A percentile compares a stretch with the other conserved stretches of the same genome.
These are phyloP conservation scores for Candida jianshihensis DNA, from an alignment of 805 yeast species.

Conservation along the genomic window DNA sequence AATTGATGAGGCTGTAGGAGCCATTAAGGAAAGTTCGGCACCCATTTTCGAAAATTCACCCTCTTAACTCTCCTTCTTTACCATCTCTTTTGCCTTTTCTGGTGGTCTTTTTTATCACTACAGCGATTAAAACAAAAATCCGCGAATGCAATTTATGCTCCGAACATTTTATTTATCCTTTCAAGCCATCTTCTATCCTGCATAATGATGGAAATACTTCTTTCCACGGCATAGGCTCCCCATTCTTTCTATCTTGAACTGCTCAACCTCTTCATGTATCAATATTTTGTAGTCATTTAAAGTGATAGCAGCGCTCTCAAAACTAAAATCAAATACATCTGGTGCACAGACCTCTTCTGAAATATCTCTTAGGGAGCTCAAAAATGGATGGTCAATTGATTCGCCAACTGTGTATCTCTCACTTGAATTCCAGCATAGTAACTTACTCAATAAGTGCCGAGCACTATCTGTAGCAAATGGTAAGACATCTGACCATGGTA, in stretches of 20 bases:
- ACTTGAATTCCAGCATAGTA: slow-evolving; percentile 61
- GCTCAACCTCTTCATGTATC: slow-evolving; percentile 45
- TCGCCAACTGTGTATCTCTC: slow-evolving; percentile 47
- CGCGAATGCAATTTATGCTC: no score
- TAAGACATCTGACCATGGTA: slow-evolving; percentile 46
- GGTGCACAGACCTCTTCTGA: slow-evolving; percentile 50
- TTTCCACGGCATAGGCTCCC: slow-evolving; percentile 6
- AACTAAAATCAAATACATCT: slow-evolving; percentile 54
- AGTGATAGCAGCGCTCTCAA: slow-evolving; percentile 40
- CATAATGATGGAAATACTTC: neutral
- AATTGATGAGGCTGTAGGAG: slow-evolving; percentile 89
- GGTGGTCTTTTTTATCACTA: no score
- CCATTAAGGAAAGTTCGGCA: slow-evolving; percentile 72
- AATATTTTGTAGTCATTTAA: slow-evolving; percentile 40
- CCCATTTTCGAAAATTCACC: no score
- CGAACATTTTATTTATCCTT: no score
- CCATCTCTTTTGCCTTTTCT: no score
- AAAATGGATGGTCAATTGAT: slow-evolving; percentile 51
- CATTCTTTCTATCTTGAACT: slow-evolving; percentile 34
- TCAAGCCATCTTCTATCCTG: no score
- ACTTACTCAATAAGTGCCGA: slow-evolving; percentile 40
- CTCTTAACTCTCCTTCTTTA: no score
- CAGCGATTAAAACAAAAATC: no score
- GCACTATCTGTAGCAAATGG: slow-evolving; percentile 56
- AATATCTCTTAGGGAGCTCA: slow-evolving; percentile 44